Percentiles rank a stretch among this genome's conserved stretches.
Evolutionary conservation across 768 basidiomycete genomes (phyloP).

Genomic region (Bullera alba): DNA sequence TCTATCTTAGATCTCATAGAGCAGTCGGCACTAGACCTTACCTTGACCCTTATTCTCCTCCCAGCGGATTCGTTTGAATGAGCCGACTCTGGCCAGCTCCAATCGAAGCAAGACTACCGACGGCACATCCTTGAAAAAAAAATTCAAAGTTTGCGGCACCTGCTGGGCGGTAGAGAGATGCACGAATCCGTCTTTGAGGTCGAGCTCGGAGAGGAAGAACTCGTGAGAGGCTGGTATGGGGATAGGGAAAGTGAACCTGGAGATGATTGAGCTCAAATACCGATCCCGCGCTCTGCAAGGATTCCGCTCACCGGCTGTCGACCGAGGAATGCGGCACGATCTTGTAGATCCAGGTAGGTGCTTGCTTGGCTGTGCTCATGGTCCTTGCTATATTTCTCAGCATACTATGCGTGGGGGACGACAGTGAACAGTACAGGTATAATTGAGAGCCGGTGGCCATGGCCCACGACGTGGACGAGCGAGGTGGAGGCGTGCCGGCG

Average conservation of each 20-base stretch:
- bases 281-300: neutral
- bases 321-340: constrained; percentile 45
- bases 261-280: neutral
- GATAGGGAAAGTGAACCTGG: constrained; percentile 36
- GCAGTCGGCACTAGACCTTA: neutral
- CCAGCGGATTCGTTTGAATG: constrained; percentile 45
- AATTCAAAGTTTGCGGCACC: constrained; percentile 44
- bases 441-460: too few relatives aligned
- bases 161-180: constrained; percentile 50
- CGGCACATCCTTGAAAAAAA: constrained; percentile 48
- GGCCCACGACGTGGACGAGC: too few relatives aligned
- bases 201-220: constrained; percentile 49
- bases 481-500: too few relatives aligned
- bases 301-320: constrained; percentile 18
- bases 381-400: neutral
- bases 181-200: constrained; percentile 51
- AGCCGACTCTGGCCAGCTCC: constrained; percentile 30
- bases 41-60: constrained; percentile 14
- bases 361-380: neutral
- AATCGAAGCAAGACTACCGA: constrained; percentile 37
- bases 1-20: neutral
- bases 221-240: constrained; percentile 45
- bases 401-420: neutral
- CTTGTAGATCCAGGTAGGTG: constrained; percentile 48
- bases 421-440: too few relatives aligned